Percentiles rank a stretch among this genome's conserved stretches.
phyloP scores from a whole-genome alignment of 495 filamentous ascomycete species.

The Penicillium canariense region DNA sequence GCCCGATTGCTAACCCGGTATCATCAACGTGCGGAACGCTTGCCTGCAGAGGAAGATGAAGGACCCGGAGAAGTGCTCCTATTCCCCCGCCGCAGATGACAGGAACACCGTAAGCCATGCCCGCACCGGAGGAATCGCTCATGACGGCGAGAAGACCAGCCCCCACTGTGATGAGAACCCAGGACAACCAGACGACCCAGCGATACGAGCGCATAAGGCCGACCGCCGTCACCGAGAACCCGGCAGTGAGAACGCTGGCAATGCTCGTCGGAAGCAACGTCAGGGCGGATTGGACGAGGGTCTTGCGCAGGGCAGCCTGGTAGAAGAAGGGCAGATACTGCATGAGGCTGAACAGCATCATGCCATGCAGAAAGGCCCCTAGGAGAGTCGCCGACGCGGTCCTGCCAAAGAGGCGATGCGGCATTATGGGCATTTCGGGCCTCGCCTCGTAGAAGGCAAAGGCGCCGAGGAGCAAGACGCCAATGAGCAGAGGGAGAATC shows the following conservation, averaged over 20 bases:
- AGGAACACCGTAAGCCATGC: not conserved
- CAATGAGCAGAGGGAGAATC: slow-evolving; percentile 36
- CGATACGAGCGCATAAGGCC: slow-evolving; percentile 42
- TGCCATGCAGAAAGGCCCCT: slow-evolving; percentile 8
- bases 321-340: slow-evolving; percentile 51
- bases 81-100: slow-evolving; percentile 23
- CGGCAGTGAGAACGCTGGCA: slow-evolving; percentile 7
- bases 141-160: slow-evolving; percentile 39
- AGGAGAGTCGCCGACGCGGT: slow-evolving; percentile 29
- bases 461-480: slow-evolving; percentile 10
- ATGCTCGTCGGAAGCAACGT: not conserved
- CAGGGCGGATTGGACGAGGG: slow-evolving; percentile 32
- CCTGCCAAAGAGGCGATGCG: slow-evolving; percentile 31
- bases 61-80: slow-evolving; percentile 17
- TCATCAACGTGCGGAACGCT: slow-evolving; percentile 27
- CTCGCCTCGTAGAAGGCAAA: slow-evolving; percentile 19
- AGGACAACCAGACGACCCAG: slow-evolving; percentile 37
- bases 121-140: slow-evolving; percentile 4
- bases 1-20: slow-evolving; percentile 35
- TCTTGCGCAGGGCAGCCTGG: slow-evolving; percentile 31
- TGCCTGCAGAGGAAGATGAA: not conserved
- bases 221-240: slow-evolving; percentile 29
- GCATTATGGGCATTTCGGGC: slow-evolving; percentile 13
- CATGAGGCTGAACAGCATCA: slow-evolving; percentile 13
- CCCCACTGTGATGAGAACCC: slow-evolving; percentile 38